Base-by-base conservation (phyloP, 176 grass and related monocot genomes). In the Zoysia japonica region DNA sequence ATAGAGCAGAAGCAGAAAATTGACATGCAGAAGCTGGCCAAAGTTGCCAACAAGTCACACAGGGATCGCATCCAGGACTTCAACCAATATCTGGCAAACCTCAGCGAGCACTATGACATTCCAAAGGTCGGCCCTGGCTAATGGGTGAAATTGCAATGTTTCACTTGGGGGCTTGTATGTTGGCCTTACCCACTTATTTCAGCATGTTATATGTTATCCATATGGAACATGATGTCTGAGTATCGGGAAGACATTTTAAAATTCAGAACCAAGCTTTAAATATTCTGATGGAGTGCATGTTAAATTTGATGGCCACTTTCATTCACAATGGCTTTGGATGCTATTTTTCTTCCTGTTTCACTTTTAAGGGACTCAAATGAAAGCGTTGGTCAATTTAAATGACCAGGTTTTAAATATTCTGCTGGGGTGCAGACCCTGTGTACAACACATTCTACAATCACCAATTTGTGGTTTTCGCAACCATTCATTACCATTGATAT, bases 31-130 rank as follows among this genome's bases (percentile, higher is more conserved):
- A 93, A 82, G 72, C 2, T 92, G 75, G 89, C 94, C 2, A 97
- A 97, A 72, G 93, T 87, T 0, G 69, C 94, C 35, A 85, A 90
- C 84, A 97, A 97, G 72, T 97, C 94, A 0, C 89, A 94, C 62
- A 86, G 91, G 36, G 91, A 90, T 55, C 87, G 87, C 47, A 97
- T 97, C 74, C 88, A 90, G 67, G 86, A 93, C 67, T 97, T 97
- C 71, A 97, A 97, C 80, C 88, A 91, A 69, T 88, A 93, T 73
- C 84, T 93, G 5, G 91, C 93, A 46, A 97, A 97, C 76, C 91
- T 97, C 49, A 91, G 93, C 10, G 94, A 97, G 91, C 94, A 97
- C 82, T 94, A 92, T 16, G 91, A 97, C 67, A 97, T 97, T 70
- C 91, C 94, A 45, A 94, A 94, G 86, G 91, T 94, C 28, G 94